A percentile compares a stretch with the other conserved stretches of the same genome.
These are phyloP conservation scores for Skeletonema grethae DNA, from an alignment of 108 stramenopile species.

Conservation along the genomic window DNA sequence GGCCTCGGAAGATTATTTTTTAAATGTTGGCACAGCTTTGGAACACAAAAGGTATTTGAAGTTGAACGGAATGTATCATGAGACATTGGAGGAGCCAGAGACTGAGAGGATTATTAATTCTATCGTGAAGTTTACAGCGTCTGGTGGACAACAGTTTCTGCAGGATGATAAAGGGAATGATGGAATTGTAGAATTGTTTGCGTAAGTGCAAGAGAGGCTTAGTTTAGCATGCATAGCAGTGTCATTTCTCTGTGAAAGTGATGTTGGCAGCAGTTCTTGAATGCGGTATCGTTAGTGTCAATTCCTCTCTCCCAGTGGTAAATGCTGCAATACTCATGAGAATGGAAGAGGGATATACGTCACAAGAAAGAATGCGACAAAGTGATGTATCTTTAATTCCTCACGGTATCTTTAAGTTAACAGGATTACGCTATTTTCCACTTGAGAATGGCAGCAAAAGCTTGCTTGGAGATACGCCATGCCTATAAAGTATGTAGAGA, in stretches of 20 bases:
- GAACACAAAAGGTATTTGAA: slow-evolving; percentile 27
- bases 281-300: too few species aligned
- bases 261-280: too few species aligned
- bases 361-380: neutral
- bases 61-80: slow-evolving; percentile 31
- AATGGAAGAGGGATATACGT: neutral
- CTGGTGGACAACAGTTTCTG: slow-evolving; percentile 30
- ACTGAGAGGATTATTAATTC: slow-evolving; percentile 17
- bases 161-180: slow-evolving; percentile 28
- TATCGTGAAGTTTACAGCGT: slow-evolving; percentile 23
- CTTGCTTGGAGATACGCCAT: neutral
- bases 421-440: neutral
- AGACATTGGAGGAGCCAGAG: slow-evolving; percentile 45
- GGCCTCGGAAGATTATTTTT: slow-evolving; percentile 35
- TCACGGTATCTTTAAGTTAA: neutral
- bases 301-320: too few species aligned
- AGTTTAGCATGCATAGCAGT: neutral
- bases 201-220: neutral
- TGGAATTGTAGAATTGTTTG: slow-evolving; percentile 14
- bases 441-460: neutral
- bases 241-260: too few species aligned
- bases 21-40: slow-evolving; percentile 21
- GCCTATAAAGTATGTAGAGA: too few species aligned
- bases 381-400: neutral
- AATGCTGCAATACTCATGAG: neutral